These are phyloP conservation scores for Aspergillus latus DNA, from an alignment of 2,329 filamentous ascomycete genomes.

Conservation along the genomic window DNA sequence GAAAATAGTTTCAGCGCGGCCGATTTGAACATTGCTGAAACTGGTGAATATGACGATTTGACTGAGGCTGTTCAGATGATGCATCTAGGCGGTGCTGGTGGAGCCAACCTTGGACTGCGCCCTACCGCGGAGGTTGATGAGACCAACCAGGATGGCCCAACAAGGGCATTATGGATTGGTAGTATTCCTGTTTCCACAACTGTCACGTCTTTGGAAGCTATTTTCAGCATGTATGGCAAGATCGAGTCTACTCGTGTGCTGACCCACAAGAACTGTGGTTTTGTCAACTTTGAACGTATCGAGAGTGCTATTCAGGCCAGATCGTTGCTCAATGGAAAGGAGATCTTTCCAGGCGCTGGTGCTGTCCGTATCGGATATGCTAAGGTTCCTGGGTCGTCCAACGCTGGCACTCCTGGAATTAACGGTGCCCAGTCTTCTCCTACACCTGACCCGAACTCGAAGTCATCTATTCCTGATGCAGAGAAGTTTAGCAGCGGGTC, in stretches of 20 bases:
- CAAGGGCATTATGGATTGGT: conserved; percentile 91
- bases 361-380: conserved; percentile 96
- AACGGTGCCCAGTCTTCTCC: conserved; percentile 87
- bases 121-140: conserved; percentile 70
- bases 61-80: conserved; percentile 80
- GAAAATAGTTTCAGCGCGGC: conserved; percentile 73
- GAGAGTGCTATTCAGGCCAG: conserved; percentile 91
- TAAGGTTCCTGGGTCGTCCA: conserved; percentile 85
- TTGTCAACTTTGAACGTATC: conserved; percentile 92
- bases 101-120: conserved; percentile 61
- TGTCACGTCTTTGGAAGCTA: conserved; percentile 87
- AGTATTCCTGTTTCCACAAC: conserved; percentile 97
- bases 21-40: conserved; percentile 72
- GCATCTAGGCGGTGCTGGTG: conserved; percentile 54
- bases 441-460: conserved; percentile 77
- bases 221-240: conserved; percentile 89
- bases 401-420: conserved; percentile 76
- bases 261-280: conserved; percentile 98
- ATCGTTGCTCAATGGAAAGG: conserved; percentile 85
- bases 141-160: conserved; percentile 80
- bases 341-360: conserved; percentile 95
- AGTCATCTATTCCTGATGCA: conserved; percentile 30
- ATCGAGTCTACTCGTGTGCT: conserved; percentile 90
- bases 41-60: conserved; percentile 75
- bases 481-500: conserved; percentile 35